Percentiles rank a stretch among this genome's conserved stretches.
Evolutionary conservation across 176 grass and related monocot genomes (phyloP).

Genomic region (Aegilops longissima): DNA sequence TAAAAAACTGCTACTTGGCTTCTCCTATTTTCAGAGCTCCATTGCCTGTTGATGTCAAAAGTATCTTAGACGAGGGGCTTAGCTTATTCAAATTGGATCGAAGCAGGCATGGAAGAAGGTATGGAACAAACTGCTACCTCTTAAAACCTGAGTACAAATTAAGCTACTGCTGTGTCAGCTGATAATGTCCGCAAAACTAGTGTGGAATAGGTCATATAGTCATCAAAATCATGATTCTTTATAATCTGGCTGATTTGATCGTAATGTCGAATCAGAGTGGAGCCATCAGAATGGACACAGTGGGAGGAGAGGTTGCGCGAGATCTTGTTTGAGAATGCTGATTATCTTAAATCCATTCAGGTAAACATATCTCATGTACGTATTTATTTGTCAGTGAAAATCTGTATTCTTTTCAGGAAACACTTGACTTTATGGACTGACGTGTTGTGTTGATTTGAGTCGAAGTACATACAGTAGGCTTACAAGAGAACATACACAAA

Average conservation of each 20-base stretch:
- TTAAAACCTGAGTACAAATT: not conserved
- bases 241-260: conserved; percentile 20
- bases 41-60: conserved; percentile 64
- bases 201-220: not conserved
- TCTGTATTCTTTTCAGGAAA: too few species aligned
- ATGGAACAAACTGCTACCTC: conserved; percentile 6
- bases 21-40: conserved; percentile 50
- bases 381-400: too few species aligned
- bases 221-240: conserved; percentile 4
- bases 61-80: conserved; percentile 78
- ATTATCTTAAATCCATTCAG: conserved; percentile 81
- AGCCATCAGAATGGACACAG: conserved; percentile 70
- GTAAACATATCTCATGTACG: conserved; percentile 37
- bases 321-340: conserved; percentile 56
- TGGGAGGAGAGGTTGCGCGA: conserved; percentile 72
- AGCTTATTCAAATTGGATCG: conserved; percentile 69
- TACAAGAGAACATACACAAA: not conserved
- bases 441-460: not conserved
- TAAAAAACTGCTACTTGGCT: not conserved
- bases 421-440: not conserved
- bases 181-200: not conserved
- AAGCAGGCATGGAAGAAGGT: conserved; percentile 73
- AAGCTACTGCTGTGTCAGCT: not conserved
- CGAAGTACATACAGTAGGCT: not conserved
- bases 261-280: conserved; percentile 54